phyloP scores from a whole-genome alignment of 345 rosid genomes.

The Eucalyptus urophylla region DNA sequence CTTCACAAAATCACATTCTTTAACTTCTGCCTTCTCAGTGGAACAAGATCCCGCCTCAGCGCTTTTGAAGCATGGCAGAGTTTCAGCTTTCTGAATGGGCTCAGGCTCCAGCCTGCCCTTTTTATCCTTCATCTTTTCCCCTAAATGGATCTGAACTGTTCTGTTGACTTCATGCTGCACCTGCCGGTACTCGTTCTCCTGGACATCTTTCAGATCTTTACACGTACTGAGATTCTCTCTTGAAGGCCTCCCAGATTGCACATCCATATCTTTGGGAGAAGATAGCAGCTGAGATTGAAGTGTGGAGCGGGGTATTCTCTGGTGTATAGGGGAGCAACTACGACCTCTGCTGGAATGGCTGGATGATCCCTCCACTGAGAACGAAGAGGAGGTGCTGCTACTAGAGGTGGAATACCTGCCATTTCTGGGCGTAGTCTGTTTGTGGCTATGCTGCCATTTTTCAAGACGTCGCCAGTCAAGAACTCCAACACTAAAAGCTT shows the following conservation, averaged over 20 bases:
- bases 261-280: conserved; percentile 20
- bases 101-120: conserved; percentile 13
- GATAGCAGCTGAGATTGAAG: conserved; percentile 28
- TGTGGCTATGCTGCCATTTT: conserved; percentile 64
- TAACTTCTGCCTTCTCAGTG: conserved; percentile 6
- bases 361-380: conserved; percentile 34
- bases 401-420: conserved; percentile 33
- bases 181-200: conserved; percentile 1
- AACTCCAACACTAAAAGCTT: conserved; percentile 73
- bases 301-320: conserved; percentile 19
- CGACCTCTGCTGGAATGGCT: conserved; percentile 31
- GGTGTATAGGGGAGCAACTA: conserved; percentile 24
- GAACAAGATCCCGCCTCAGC: conserved; percentile 7
- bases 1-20: conserved; percentile 9
- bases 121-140: conserved; percentile 9
- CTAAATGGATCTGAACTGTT: conserved; percentile 3
- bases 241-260: conserved; percentile 5
- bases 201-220: conserved; percentile 9
- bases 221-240: conserved; percentile 10
- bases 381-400: conserved; percentile 23
- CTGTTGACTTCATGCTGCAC: background rate
- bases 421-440: conserved; percentile 17
- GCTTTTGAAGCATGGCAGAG: conserved; percentile 8
- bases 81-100: conserved; percentile 1
- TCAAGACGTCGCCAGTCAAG: conserved; percentile 88